A percentile compares a stretch with the other conserved stretches of the same genome.
Conservation (phyloP, 176 grass and related monocot species). For the Elymus sibiricus region DNA sequence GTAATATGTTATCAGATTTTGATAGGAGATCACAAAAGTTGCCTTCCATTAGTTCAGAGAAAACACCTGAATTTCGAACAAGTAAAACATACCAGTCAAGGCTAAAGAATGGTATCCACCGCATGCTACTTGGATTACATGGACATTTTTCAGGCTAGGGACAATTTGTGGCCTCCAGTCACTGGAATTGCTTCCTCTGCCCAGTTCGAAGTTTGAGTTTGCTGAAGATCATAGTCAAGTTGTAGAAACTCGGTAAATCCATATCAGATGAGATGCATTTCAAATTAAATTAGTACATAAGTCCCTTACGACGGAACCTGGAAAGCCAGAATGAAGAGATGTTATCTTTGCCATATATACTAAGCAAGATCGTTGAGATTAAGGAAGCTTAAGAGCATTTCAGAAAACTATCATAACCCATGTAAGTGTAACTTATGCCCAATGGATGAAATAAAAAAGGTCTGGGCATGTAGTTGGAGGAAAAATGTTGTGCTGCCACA, state of each 20-base stretch:
- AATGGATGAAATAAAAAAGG: not conserved
- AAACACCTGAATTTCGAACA: slow-evolving; percentile 15
- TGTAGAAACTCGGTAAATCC: not conserved
- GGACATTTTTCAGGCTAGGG: slow-evolving; percentile 52
- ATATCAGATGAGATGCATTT: not conserved
- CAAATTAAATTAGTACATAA: slow-evolving; percentile 3
- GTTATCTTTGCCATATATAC: not conserved
- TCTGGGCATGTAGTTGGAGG: not conserved
- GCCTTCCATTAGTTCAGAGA: not conserved
- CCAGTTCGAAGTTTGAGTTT: slow-evolving; percentile 93
- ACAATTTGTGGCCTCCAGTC: slow-evolving; percentile 90
- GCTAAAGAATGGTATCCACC: slow-evolving; percentile 98
- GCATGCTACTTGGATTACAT: slow-evolving; percentile 69
- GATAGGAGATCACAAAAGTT: not conserved
- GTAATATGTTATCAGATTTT: not conserved
- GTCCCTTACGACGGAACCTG: not conserved
- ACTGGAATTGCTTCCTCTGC: slow-evolving; percentile 70
- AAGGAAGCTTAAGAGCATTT: not conserved
- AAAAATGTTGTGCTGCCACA: not conserved
- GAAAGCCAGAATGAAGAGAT: slow-evolving; percentile 3
- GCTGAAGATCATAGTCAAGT: slow-evolving; percentile 50
- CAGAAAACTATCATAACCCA: not conserved
- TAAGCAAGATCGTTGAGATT: not conserved
- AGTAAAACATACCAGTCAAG: slow-evolving; percentile 69
- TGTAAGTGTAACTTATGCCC: not conserved